Base-by-base conservation (phyloP, 495 filamentous ascomycete species). In the Xylaria grammica region DNA sequence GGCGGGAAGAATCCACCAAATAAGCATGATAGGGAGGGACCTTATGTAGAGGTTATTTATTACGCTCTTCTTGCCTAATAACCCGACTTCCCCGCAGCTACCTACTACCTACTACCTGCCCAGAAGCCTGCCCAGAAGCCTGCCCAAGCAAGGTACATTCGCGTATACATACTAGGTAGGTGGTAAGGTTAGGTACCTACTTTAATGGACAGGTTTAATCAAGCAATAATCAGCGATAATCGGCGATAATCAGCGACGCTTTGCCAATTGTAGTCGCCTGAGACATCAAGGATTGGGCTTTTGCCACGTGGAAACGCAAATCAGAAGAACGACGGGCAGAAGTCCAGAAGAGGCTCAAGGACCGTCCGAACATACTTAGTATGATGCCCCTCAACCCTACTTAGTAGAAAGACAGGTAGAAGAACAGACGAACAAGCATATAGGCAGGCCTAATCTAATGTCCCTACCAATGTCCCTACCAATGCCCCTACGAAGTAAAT, bases 241-340 rank as follows among this genome's bases (percentile, higher is more conserved):
- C n/a, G n/a, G n/a, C n/a, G n/a, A n/a, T n/a, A n/a, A 20, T 19
- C 36, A 22, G 26, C 27, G 45, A 36, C 54, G 54, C 36, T 29
- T 58, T 45, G 8, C 42, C 40, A 59, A 40, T 59, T 48, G 55
- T 32, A 45, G 40, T 40, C n/a, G 27, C 46, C 40, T 26, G 40
- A 58, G 55, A 58, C 36, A 46, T 22, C 56, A 1, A 48, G 42
- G 29, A 48, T 48, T 24, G 42, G 54, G 54, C 30, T 38, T 48
- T 59, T 10, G 27, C 56, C 56, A 59, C 56, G 56, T 59, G 56
- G 56, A 59, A 59, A 46, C n/a, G 52, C 38, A 45, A 58, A 30
- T 32, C 42, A 46, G 42, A 48, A 26, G 24, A n/a, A n/a, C n/a
- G n/a, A n/a, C n/a, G n/a, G n/a, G n/a, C n/a, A n/a, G 34, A 40